Evolutionary conservation across 345 rosid genomes (phyloP), one percentile per base, ranked within the genome.

Genomic region (Anacardium occidentale): DNA sequence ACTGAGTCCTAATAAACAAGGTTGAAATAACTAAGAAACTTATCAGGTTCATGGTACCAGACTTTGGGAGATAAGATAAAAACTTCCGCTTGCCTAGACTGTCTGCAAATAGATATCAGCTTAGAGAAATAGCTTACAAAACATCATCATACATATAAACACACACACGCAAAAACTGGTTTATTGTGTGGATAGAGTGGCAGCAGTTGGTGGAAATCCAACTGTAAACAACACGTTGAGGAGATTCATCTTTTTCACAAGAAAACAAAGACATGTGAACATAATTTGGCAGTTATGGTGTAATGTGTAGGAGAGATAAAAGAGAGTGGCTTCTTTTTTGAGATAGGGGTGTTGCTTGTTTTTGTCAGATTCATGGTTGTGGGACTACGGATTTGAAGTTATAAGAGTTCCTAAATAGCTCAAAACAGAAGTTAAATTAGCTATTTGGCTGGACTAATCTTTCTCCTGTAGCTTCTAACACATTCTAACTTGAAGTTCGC

Each of bases 211-310:
- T 82, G 76, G 82, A 63, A 75, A 73, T 78, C 83, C 81, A 79
- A 74, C 73, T 74, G 82, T 74, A 72, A 66, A 66, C 76, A 65
- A 68, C 62, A 75, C 70, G 77, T 62, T 47, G 76, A 59, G 67
- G 53, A 52, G 21, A 61, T 74, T 74, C 77, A 70, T 84, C 78
- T 77, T 76, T 77, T 76, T 53, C 80, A 72, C 66, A 76, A 74
- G 66, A 34, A 80, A 78, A 81, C 86, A 84, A 71, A 79, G 79
- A 71, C 94, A 86, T 84, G 94, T 90, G 94, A 90, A 82, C 79
- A 79, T 86, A 58, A 45, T 76, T 86, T 87, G 94, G 86, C 90
- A 56, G 69, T 78, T 81, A 29, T 74, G 75, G 80, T 76, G 5
- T 53, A 62, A 69, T 68, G 71, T 50, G 63, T 65, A 66, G 73